These are phyloP conservation scores for Schrenkiella parvula DNA, from an alignment of 345 rosid genomes.

Conservation along the genomic window DNA sequence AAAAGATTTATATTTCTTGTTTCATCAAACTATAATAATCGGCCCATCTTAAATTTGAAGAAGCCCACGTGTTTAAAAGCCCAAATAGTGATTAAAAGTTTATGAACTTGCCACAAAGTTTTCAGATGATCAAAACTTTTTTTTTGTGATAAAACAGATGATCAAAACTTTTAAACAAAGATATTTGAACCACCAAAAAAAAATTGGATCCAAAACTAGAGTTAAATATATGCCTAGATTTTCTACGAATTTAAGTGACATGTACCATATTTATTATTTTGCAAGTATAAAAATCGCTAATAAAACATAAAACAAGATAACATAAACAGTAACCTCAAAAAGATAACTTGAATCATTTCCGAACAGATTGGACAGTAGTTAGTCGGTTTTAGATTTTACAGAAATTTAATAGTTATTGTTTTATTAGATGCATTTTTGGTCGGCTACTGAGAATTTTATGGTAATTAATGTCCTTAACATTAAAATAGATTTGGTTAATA, in stretches of 20 bases:
- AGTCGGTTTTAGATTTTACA: not conserved
- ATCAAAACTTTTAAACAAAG: too few species aligned
- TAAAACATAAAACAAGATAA: not conserved
- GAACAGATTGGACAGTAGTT: not conserved
- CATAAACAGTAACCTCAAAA: not conserved
- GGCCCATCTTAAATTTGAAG: not conserved
- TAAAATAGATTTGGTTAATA: not conserved
- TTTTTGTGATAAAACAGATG: too few species aligned
- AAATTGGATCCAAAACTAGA: not conserved
- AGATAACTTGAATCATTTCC: not conserved
- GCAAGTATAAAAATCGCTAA: not conserved
- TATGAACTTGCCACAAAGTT: not conserved
- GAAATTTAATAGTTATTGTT: not conserved
- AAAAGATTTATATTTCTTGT: not conserved
- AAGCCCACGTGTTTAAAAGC: not conserved
- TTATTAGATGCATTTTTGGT: not conserved
- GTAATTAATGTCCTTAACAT: not conserved
- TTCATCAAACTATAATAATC: not conserved
- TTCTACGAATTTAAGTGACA: not conserved
- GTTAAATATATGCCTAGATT: not conserved
- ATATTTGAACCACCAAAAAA: not conserved
- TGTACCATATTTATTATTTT: not conserved
- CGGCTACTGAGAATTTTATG: not conserved
- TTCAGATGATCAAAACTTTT: not conserved
- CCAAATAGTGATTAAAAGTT: not conserved